Evolutionary conservation across 225 moss, liverwort and hornwort genomes (phyloP).

Genomic region (Polytrichum commune): DNA sequence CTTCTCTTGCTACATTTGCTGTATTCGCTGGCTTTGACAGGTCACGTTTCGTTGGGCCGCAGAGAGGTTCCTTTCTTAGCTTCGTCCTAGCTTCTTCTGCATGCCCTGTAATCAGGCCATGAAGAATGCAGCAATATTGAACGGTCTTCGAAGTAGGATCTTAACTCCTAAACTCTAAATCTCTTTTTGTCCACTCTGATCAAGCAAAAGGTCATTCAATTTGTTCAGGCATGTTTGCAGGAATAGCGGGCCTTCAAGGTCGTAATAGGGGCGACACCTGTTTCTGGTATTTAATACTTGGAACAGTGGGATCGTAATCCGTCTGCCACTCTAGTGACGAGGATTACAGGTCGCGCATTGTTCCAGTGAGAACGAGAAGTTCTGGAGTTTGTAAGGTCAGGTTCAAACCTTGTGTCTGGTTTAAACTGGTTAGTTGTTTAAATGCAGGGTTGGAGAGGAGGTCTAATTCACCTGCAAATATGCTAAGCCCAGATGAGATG

Average conservation of each 20-base stretch:
- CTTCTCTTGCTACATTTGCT: too few relatives aligned
- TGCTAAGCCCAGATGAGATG: constrained; percentile 51
- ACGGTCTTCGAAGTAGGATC: too few relatives aligned
- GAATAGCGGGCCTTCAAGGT: not conserved
- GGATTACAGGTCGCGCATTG: too few relatives aligned
- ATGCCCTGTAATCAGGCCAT: too few relatives aligned
- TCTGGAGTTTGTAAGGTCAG: not conserved
- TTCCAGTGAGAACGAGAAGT: too few relatives aligned
- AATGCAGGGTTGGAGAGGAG: constrained; percentile 62
- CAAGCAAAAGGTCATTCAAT: not conserved
- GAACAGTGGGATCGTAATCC: too few relatives aligned
- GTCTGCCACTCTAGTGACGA: too few relatives aligned
- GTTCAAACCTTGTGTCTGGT: constrained; percentile 15
- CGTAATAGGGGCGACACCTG: too few relatives aligned
- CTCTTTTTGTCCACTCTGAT: not conserved
- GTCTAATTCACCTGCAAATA: constrained; percentile 34
- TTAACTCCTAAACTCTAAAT: too few relatives aligned
- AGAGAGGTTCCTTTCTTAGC: not conserved
- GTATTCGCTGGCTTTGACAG: not conserved
- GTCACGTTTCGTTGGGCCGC: not conserved
- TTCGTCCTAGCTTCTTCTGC: too few relatives aligned
- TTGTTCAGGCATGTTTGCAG: not conserved
- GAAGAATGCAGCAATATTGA: too few relatives aligned
- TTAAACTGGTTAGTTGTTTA: constrained; percentile 49
- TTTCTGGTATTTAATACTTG: too few relatives aligned